Conservation (phyloP, 2,329 filamentous ascomycete species). For the Neopestalotiopsis sp. region DNA sequence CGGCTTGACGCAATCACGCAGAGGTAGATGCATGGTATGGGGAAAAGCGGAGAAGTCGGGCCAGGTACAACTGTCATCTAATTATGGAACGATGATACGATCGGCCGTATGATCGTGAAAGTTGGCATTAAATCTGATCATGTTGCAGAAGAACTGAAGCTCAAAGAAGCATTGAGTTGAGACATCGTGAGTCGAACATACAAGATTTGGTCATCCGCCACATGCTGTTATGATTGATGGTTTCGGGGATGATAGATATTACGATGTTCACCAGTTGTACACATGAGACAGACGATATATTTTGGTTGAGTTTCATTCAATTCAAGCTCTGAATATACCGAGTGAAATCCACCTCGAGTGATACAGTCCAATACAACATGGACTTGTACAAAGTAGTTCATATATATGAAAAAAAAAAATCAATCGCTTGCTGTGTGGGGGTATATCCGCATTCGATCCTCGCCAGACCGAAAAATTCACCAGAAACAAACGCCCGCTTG, state of each 20-base stretch:
- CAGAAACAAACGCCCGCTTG: conserved; percentile 48
- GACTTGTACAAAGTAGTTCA: neutral
- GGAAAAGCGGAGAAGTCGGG: too few species aligned
- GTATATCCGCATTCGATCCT: conserved; percentile 26
- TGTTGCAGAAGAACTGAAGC: too few species aligned
- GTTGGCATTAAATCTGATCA: too few species aligned
- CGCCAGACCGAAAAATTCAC: conserved; percentile 41
- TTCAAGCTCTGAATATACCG: neutral
- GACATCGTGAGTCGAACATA: too few species aligned
- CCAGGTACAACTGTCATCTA: too few species aligned
- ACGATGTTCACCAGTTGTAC: neutral
- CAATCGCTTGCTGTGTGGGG: conserved; percentile 33
- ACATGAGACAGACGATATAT: neutral
- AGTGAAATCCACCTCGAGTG: neutral
- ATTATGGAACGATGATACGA: too few species aligned
- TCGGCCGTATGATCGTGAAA: too few species aligned
- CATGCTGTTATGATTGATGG: too few species aligned
- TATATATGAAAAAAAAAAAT: neutral
- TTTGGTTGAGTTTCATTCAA: neutral
- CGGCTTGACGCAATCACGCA: too few species aligned
- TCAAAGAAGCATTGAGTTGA: too few species aligned
- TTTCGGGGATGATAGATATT: neutral
- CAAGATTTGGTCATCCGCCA: too few species aligned
- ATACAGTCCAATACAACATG: neutral
- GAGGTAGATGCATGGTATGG: too few species aligned